These are phyloP conservation scores for Emydomyces testavorans DNA, from an alignment of 2,329 filamentous ascomycete species.

Conservation along the genomic window DNA sequence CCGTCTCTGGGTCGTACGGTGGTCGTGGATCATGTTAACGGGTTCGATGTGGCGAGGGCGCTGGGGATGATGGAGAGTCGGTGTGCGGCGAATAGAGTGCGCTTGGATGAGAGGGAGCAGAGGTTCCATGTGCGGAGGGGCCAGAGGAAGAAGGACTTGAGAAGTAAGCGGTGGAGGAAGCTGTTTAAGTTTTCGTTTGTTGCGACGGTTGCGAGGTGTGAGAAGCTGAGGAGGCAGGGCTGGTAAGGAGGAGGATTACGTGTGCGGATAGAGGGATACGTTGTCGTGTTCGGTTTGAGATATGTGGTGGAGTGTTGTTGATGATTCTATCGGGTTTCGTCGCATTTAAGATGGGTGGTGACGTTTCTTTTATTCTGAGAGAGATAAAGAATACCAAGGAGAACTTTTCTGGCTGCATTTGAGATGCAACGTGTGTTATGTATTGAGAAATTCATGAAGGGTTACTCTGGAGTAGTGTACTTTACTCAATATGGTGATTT, in stretches of 20 bases:
- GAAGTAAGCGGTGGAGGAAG: constrained; percentile 32
- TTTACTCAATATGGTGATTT: background rate
- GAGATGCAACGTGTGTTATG: background rate
- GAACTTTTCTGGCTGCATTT: background rate
- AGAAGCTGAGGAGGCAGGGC: constrained; percentile 37
- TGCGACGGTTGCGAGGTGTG: constrained; percentile 32
- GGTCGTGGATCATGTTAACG: constrained; percentile 15
- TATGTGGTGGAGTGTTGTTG: background rate
- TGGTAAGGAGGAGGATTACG: constrained; percentile 27
- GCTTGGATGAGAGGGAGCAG: constrained; percentile 25
- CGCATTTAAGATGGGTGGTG: too few species aligned
- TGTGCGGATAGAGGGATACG: background rate
- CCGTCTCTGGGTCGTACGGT: constrained; percentile 22
- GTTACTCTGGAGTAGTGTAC: too few species aligned
- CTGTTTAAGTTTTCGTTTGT: constrained; percentile 37
- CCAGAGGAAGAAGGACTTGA: constrained; percentile 32
- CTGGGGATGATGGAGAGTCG: constrained; percentile 20
- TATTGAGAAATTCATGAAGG: too few species aligned
- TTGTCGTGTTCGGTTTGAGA: background rate
- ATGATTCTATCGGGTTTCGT: background rate
- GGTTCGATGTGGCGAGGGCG: constrained; percentile 19
- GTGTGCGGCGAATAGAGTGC: constrained; percentile 27
- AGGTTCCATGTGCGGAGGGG: constrained; percentile 35
- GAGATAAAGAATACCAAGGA: background rate
- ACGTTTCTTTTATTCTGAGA: too few species aligned